A percentile compares a stretch with the other conserved stretches of the same genome.
phyloP scores from a whole-genome alignment of 169 alveolate genomes.

The Eimeria praecox region DNA sequence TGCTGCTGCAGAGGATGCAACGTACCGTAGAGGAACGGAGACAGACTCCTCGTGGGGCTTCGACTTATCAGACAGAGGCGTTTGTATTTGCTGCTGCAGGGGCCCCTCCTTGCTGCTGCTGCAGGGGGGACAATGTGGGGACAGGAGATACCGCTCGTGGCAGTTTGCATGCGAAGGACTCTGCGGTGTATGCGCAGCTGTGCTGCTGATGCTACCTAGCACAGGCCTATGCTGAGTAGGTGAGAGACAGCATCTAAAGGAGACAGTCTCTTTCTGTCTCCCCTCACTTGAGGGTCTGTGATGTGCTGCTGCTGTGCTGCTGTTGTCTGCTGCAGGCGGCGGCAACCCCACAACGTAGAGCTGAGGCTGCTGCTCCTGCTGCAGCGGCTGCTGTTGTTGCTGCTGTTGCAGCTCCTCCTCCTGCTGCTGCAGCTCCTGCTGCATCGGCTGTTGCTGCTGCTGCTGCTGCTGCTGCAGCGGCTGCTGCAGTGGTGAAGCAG shows the following conservation, averaged over 20 bases:
- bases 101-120: not conserved
- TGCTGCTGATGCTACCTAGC: not conserved
- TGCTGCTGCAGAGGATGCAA: not conserved
- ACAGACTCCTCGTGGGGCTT: not conserved
- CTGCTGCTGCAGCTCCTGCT: not conserved
- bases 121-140: not conserved
- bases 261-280: too few species aligned
- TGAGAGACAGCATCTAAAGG: too few species aligned
- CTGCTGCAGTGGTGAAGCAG: not conserved
- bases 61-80: constrained; percentile 8
- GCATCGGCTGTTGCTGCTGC: not conserved
- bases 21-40: not conserved
- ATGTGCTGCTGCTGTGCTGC: not conserved
- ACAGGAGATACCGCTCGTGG: not conserved
- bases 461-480: not conserved
- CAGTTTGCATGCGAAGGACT: not conserved
- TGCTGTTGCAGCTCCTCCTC: not conserved
- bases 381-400: not conserved
- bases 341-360: not conserved
- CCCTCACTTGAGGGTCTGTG: not conserved
- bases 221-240: too few species aligned
- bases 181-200: not conserved
- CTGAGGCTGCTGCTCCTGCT: not conserved
- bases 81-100: constrained; percentile 26
- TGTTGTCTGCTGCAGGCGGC: not conserved